Evolutionary conservation across 257 asterid species (phyloP), one percentile per base, ranked within the genome.

Genomic region (Lycium barbarum): DNA sequence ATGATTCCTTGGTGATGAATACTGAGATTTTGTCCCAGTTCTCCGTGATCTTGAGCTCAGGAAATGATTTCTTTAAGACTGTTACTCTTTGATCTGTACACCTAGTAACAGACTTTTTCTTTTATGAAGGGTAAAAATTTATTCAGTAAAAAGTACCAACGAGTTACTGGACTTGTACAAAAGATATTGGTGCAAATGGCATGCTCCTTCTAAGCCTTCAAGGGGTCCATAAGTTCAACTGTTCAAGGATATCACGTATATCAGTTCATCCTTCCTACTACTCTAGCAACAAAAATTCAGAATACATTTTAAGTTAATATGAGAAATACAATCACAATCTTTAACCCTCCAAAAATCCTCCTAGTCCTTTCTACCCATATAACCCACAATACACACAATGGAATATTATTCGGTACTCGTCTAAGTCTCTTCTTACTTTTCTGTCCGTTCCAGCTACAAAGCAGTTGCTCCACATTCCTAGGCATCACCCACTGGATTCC

Each of bases 1-100:
- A 74, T 74, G 40, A 74, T 74, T 74, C 47, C 45, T 47, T 74
- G 81, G 61, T 49, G 81, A 74, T 74, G 62, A 74, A 49, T 74
- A 49, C 61, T 22, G 81, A 74, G 59, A 14, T 20, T 49, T 49
- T 49, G 5, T 74, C 43, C 81, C 17, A 47, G 61, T 74, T 49
- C 81, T 74, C 62, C 22, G 43, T 49, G 43, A 74, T 74, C 62
- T 74, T 22, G 81, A 74, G 81, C 43, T 22, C 81, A 74, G 81
- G 43, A 74, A 74, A 49, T 74, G 36, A 49, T 74, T 74, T 74
- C 62, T 49, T 22, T 20, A 74, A 55, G 49, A 49, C 62, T 49
- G 36, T 22, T 53, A 22, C 81, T 74, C 43, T 22, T 22, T 26
- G 81, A 63, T 35, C 43, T 49, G 20, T 74, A 74, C 81, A 49